Conservation (phyloP, 2,329 filamentous ascomycete species). For the Fusarium mundagurra region DNA sequence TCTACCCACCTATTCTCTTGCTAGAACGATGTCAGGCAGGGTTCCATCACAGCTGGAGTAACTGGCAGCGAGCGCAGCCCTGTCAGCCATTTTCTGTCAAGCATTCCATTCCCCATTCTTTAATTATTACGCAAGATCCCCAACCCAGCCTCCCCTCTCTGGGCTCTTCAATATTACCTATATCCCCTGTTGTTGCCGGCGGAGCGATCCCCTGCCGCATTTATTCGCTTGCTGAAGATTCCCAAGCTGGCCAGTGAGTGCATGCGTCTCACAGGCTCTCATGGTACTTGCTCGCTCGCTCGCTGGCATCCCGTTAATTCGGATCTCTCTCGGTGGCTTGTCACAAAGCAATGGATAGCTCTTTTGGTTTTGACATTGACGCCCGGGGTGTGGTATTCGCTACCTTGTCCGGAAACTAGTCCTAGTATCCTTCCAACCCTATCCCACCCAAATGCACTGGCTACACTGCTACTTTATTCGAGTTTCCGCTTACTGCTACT, state of each 20-base stretch:
- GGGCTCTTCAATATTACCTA: conserved; percentile 3
- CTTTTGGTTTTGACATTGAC: conserved; percentile 26
- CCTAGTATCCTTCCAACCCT: conserved; percentile 14
- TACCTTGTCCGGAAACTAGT: conserved; percentile 30
- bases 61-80: conserved; percentile 25
- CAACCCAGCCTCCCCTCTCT: conserved; percentile 15
- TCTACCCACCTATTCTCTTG: not conserved
- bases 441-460: conserved; percentile 25
- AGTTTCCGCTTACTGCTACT: conserved; percentile 27
- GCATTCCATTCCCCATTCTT: conserved; percentile 36
- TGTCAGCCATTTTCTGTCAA: conserved; percentile 20
- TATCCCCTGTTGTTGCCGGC: conserved; percentile 18
- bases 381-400: conserved; percentile 20
- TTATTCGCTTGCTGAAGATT: conserved; percentile 17
- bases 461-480: conserved; percentile 23
- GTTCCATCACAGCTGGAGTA: conserved; percentile 6
- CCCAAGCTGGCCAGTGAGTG: conserved; percentile 21
- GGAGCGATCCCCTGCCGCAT: conserved; percentile 17
- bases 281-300: conserved; percentile 8
- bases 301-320: conserved; percentile 25
- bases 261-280: conserved; percentile 22
- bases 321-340: conserved; percentile 38
- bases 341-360: conserved; percentile 38
- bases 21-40: not conserved
- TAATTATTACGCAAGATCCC: conserved; percentile 29